Conservation (phyloP, 1,284 basidiomycete species). For the Trichosporon sp. region DNA sequence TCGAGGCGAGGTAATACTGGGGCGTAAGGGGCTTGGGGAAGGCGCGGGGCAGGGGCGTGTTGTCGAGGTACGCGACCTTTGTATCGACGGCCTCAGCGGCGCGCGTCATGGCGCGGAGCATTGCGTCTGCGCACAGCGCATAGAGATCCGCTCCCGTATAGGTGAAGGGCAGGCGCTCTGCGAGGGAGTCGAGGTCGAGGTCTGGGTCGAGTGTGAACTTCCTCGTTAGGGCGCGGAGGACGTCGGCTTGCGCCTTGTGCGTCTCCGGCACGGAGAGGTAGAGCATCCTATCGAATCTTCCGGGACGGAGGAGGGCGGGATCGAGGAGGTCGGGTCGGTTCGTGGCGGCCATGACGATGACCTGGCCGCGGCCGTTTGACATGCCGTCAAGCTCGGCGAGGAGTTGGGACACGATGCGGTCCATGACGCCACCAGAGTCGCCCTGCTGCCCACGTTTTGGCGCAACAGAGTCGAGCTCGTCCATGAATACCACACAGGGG, state of each 20-base stretch:
- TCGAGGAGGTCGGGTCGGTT: conserved; percentile 95
- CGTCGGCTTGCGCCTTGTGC: conserved; percentile 78
- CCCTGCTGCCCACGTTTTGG: conserved; percentile 93
- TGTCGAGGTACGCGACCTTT: conserved; percentile 56
- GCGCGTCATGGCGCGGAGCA: conserved; percentile 89
- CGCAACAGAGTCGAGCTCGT: conserved; percentile 94
- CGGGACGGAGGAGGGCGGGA: conserved; percentile 85
- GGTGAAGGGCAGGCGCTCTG: conserved; percentile 79
- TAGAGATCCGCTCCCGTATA: conserved; percentile 98
- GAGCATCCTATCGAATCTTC: conserved; percentile 93
- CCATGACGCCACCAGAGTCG: conserved; percentile 95
- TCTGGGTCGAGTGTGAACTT: conserved; percentile 78
- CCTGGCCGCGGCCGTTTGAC: conserved; percentile 56
- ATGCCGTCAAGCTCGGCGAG: conserved; percentile 95
- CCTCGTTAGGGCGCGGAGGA: conserved; percentile 82
- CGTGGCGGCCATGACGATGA: conserved; percentile 97
- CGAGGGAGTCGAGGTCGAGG: conserved; percentile 63
- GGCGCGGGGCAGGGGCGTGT: conserved; percentile 43
- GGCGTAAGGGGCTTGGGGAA: conserved; percentile 73
- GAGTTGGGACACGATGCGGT: conserved; percentile 92
- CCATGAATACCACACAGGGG: conserved; percentile 94
- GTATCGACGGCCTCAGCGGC: conserved; percentile 74
- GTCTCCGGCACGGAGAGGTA: conserved; percentile 91
- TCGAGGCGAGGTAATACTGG: conserved; percentile 86
- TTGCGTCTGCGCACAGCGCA: conserved; percentile 91